These are phyloP conservation scores for Xylariaceae sp. DNA, from an alignment of 2,329 filamentous ascomycete genomes.

Conservation along the genomic window DNA sequence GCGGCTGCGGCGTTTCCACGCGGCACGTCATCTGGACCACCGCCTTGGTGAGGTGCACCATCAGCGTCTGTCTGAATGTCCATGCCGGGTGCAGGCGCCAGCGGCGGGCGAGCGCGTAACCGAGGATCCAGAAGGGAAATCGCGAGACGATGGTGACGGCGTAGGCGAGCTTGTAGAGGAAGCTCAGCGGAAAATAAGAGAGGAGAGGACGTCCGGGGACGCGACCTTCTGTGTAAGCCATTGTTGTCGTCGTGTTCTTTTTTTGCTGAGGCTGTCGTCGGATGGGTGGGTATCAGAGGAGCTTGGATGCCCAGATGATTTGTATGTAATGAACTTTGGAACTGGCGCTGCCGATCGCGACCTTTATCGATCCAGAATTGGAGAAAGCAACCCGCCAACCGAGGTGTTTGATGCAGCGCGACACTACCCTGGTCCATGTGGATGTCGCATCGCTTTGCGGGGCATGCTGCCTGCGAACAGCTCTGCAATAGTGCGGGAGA, in stretches of 20 bases:
- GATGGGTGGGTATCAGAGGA: too few species aligned
- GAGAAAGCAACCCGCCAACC: too few species aligned
- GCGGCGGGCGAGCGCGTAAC: conserved; percentile 10
- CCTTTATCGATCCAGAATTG: too few species aligned
- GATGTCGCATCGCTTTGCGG: too few species aligned
- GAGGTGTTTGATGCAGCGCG: too few species aligned
- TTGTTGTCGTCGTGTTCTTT: neutral
- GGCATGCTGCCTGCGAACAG: too few species aligned
- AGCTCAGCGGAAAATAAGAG: conserved; percentile 14
- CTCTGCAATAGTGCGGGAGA: too few species aligned
- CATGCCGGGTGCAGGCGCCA: conserved; percentile 14
- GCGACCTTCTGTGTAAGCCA: neutral
- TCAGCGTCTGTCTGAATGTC: conserved; percentile 16
- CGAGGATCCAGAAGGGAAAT: conserved; percentile 16
- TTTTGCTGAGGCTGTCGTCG: too few species aligned
- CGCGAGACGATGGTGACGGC: conserved; percentile 9
- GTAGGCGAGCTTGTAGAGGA: conserved; percentile 13
- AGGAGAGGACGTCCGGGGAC: conserved; percentile 10
- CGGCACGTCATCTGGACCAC: conserved; percentile 4
- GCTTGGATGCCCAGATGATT: too few species aligned
- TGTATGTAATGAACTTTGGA: too few species aligned
- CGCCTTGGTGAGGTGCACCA: conserved; percentile 5
- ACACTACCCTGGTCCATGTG: too few species aligned
- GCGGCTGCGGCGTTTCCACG: conserved; percentile 9
- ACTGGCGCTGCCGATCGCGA: too few species aligned